A percentile compares a stretch with the other conserved stretches of the same genome.
phyloP scores from a whole-genome alignment of 768 basidiomycete species.

The Serendipita sp. region DNA sequence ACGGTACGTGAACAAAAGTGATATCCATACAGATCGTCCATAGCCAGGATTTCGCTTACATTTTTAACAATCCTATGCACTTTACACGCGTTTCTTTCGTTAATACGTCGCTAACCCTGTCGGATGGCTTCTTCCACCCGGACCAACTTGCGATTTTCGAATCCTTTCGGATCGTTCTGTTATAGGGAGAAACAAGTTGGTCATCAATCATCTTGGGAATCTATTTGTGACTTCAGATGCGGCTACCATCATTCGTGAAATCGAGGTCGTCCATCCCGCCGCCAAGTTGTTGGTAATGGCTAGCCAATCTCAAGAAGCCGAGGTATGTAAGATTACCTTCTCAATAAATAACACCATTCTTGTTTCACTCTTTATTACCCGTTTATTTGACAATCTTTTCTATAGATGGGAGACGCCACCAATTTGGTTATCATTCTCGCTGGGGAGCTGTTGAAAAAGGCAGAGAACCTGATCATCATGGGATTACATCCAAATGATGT shows the following conservation, averaged over 20 bases:
- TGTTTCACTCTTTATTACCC: slow-evolving; percentile 6
- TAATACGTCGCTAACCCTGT: too few relatives aligned
- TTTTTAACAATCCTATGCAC: too few relatives aligned
- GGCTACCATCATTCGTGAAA: slow-evolving; percentile 93
- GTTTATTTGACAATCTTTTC: background rate
- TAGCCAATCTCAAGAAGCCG: slow-evolving; percentile 86
- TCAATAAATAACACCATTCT: background rate
- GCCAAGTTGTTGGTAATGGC: slow-evolving; percentile 99
- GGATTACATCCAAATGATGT: slow-evolving; percentile 95
- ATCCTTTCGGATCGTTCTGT: background rate
- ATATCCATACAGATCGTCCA: too few relatives aligned
- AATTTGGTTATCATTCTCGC: slow-evolving; percentile 91
- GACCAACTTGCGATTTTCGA: too few relatives aligned
- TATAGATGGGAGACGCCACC: slow-evolving; percentile 95
- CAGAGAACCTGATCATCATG: slow-evolving; percentile 86
- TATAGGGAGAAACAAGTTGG: slow-evolving; percentile 84
- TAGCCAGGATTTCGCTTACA: too few relatives aligned
- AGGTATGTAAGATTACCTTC: slow-evolving; percentile 34
- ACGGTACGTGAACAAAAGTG: slow-evolving; percentile 41
- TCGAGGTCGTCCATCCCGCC: slow-evolving; percentile 96
- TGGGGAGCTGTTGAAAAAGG: slow-evolving; percentile 86
- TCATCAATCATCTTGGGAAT: slow-evolving; percentile 92
- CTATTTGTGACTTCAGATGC: slow-evolving; percentile 98
- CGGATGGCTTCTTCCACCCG: too few relatives aligned
- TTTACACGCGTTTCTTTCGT: too few relatives aligned